phyloP scores from a whole-genome alignment of 495 filamentous ascomycete species.

The Hypoxylon subgilvum region DNA sequence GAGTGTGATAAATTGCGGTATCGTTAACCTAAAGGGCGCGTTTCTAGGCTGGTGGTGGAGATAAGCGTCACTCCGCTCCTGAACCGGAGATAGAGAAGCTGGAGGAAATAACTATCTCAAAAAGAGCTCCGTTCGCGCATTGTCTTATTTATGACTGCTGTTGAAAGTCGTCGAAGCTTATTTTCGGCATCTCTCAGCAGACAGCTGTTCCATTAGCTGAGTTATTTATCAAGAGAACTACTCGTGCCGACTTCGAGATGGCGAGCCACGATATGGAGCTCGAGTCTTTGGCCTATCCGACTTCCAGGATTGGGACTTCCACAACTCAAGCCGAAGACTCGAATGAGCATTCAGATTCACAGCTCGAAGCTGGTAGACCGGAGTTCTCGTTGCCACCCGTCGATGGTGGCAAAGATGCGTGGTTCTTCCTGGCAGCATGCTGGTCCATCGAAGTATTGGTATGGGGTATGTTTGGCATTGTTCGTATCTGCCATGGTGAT shows the following conservation, averaged over 20 bases:
- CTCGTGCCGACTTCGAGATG: constrained; percentile 4
- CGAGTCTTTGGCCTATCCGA: constrained; percentile 10
- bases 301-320: background rate
- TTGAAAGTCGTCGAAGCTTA: too few relatives aligned
- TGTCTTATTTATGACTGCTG: too few relatives aligned
- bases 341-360: background rate
- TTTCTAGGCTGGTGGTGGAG: constrained; percentile 3
- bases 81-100: constrained; percentile 18
- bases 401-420: constrained; percentile 64
- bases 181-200: too few relatives aligned
- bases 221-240: background rate
- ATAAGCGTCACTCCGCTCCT: constrained; percentile 23
- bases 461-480: constrained; percentile 54
- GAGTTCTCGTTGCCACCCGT: constrained; percentile 55
- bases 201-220: too few relatives aligned
- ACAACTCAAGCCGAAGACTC: background rate
- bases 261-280: constrained; percentile 27
- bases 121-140: background rate
- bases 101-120: too few relatives aligned
- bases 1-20: background rate
- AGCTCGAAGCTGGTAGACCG: constrained; percentile 19
- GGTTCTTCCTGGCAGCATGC: constrained; percentile 61
- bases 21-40: constrained; percentile 5
- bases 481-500: background rate
- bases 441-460: constrained; percentile 64